Conservation (phyloP, 2,329 filamentous ascomycete genomes). For the Decorospora gaudefroyi region DNA sequence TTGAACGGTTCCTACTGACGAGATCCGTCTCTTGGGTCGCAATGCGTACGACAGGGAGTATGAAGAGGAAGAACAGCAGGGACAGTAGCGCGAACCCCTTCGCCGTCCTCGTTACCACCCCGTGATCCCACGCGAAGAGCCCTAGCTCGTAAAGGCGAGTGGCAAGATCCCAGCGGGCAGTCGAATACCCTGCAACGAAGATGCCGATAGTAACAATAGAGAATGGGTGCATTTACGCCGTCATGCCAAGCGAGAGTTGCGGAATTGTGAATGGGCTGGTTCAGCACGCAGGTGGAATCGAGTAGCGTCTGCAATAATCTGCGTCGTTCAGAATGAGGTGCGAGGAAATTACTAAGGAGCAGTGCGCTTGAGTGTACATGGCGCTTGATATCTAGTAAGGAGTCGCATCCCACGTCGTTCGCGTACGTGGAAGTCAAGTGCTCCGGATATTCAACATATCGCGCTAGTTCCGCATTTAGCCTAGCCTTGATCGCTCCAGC, state of each 20-base stretch:
- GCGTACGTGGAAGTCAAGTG: conserved; percentile 21
- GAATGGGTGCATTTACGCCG: conserved; percentile 88
- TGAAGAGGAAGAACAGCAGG: conserved; percentile 79
- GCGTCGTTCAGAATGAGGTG: not conserved
- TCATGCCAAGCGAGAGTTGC: conserved; percentile 28
- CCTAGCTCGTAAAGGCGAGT: conserved; percentile 95
- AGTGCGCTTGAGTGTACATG: conserved; percentile 21
- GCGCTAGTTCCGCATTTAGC: conserved; percentile 8
- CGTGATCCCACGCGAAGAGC: conserved; percentile 98
- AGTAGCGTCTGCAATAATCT: not conserved
- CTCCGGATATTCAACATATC: conserved; percentile 3
- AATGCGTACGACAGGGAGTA: conserved; percentile 81
- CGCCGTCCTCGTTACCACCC: conserved; percentile 84
- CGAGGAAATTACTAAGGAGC: conserved; percentile 9
- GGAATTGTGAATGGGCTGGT: not conserved
- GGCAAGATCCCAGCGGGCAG: conserved; percentile 97
- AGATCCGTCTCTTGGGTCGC: conserved; percentile 77
- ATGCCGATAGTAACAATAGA: conserved; percentile 94
- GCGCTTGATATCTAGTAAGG: conserved; percentile 15
- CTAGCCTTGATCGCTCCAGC: conserved; percentile 9
- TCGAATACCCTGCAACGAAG: conserved; percentile 99
- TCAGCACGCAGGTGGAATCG: conserved; percentile 1
- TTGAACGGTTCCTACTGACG: conserved; percentile 59
- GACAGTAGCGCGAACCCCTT: conserved; percentile 85
- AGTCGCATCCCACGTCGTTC: conserved; percentile 4